Conservation (phyloP, 768 basidiomycete genomes). For the Termitomyces heimii region DNA sequence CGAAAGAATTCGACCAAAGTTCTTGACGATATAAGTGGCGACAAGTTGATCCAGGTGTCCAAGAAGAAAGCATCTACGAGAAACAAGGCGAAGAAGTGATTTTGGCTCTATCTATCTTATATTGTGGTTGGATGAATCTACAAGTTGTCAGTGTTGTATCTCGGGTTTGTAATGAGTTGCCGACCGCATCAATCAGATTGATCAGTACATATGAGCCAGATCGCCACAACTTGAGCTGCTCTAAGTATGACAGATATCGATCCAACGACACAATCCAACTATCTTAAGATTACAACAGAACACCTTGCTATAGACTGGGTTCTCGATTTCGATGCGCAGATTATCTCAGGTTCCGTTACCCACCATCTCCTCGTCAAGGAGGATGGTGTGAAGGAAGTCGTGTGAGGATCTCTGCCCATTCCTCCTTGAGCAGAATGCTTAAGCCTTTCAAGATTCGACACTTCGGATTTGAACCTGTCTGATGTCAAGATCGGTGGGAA, state of each 20-base stretch:
- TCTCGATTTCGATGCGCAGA: slow-evolving; percentile 62
- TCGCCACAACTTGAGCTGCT: not conserved
- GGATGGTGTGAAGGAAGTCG: slow-evolving; percentile 47
- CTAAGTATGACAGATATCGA: slow-evolving; percentile 19
- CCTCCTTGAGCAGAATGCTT: not conserved
- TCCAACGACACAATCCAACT: slow-evolving; percentile 80
- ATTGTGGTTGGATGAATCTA: not conserved
- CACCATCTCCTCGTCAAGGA: slow-evolving; percentile 55
- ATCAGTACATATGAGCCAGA: not conserved
- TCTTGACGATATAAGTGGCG: slow-evolving; percentile 23
- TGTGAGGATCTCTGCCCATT: slow-evolving; percentile 34
- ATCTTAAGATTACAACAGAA: slow-evolving; percentile 54
- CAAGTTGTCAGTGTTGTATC: too few relatives aligned
- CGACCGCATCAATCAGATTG: not conserved
- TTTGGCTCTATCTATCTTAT: not conserved
- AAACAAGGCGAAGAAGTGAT: slow-evolving; percentile 12
- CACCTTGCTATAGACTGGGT: slow-evolving; percentile 74
- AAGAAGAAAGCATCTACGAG: slow-evolving; percentile 32
- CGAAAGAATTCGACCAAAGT: slow-evolving; percentile 28
- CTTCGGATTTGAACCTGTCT: slow-evolving; percentile 57
- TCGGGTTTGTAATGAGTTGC: not conserved
- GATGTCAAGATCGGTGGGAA: slow-evolving; percentile 47
- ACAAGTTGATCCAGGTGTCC: slow-evolving; percentile 31
- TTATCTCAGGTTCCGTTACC: slow-evolving; percentile 47
- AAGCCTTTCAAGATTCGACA: slow-evolving; percentile 56